Evolutionary conservation across 805 yeast species (phyloP).

Genomic region (Nakazawaea ambrosiae): DNA sequence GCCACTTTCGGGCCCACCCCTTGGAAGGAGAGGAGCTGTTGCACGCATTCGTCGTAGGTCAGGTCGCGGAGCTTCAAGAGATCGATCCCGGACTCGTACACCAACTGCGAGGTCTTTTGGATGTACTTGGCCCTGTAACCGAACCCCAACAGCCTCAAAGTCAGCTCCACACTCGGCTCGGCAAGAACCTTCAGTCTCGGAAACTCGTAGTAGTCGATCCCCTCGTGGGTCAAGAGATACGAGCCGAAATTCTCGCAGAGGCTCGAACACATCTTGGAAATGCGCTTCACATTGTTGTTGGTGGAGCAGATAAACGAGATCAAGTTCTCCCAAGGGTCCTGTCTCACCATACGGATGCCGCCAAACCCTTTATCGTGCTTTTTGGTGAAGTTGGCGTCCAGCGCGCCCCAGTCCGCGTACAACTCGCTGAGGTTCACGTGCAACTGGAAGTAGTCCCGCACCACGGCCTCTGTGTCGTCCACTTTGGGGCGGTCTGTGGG

Average conservation of each 20-base stretch:
- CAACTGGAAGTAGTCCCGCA: constrained; percentile 68
- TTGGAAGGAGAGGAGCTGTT: constrained; percentile 52
- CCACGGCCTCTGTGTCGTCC: constrained; percentile 32
- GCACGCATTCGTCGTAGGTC: constrained; percentile 47
- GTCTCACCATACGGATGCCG: constrained; percentile 82
- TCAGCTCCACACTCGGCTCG: constrained; percentile 17
- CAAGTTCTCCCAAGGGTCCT: constrained; percentile 96
- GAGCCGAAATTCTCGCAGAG: constrained; percentile 68
- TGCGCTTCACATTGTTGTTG: constrained; percentile 92
- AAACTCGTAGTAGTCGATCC: constrained; percentile 58
- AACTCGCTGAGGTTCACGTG: constrained; percentile 45
- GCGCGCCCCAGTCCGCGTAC: constrained; percentile 53
- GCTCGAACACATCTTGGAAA: constrained; percentile 85
- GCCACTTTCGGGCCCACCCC: constrained; percentile 99
- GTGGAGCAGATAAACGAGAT: constrained; percentile 89
- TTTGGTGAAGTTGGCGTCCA: constrained; percentile 43
- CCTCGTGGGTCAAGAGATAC: constrained; percentile 29
- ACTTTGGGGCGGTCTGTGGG: constrained; percentile 12
- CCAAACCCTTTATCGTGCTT: constrained; percentile 28
- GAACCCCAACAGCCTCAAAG: constrained; percentile 51
- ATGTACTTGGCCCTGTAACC: constrained; percentile 93
- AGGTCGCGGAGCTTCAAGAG: constrained; percentile 37
- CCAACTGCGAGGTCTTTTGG: constrained; percentile 60
- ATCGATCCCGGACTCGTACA: constrained; percentile 30
- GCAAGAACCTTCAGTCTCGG: constrained; percentile 58